Percentiles rank a stretch among this genome's conserved stretches.
phyloP scores from a whole-genome alignment of 2,329 filamentous ascomycete species.

The Rhynchosporium agropyri region DNA sequence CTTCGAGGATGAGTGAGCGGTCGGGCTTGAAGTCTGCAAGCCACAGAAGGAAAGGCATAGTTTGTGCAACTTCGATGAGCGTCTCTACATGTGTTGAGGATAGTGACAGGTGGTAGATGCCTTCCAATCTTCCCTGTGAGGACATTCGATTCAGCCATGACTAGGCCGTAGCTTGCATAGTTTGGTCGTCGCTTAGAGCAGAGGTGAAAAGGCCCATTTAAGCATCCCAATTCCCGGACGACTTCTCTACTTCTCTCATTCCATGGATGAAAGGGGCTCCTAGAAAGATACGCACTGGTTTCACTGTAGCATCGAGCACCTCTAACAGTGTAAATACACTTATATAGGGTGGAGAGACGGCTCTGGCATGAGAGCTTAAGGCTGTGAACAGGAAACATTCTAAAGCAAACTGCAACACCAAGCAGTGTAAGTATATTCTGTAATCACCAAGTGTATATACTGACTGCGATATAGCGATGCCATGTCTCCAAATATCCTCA shows the following conservation, averaged over 20 bases:
- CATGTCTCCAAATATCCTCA: not conserved
- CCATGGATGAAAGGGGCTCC: no score
- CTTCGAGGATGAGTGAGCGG: conserved; percentile 4
- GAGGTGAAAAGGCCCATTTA: no score
- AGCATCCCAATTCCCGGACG: no score
- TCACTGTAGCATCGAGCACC: no score
- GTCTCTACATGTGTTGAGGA: not conserved
- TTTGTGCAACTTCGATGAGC: not conserved
- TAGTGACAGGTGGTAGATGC: not conserved
- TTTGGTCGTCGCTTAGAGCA: no score
- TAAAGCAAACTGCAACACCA: not conserved
- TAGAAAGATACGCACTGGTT: no score
- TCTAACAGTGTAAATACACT: no score
- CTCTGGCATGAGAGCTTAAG: not conserved
- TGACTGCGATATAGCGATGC: not conserved
- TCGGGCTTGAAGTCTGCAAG: not conserved
- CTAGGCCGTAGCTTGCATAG: no score
- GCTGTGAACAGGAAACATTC: not conserved
- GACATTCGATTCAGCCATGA: no score
- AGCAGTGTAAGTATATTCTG: not conserved
- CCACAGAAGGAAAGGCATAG: not conserved
- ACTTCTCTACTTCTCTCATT: no score
- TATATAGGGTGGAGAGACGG: no score
- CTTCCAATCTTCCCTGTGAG: not conserved
- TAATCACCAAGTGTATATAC: no score